Conservation (phyloP, 1,139 yeast genomes). For the Arxiozyma slooffiae region DNA sequence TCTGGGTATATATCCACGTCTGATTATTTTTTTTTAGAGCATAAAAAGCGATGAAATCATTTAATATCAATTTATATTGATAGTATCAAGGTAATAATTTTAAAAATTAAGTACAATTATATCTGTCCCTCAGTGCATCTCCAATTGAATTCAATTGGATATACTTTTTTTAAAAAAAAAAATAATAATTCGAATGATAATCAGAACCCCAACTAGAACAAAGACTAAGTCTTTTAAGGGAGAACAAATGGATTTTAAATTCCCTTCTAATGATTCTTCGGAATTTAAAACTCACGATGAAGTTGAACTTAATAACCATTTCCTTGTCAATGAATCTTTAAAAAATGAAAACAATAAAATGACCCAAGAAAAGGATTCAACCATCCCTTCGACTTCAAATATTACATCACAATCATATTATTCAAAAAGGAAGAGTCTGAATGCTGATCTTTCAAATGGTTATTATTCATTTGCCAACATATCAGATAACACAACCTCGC, state of each 20-base stretch:
- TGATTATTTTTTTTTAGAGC: too few species aligned
- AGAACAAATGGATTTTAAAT: conserved; percentile 26
- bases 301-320: conserved; percentile 22
- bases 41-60: background rate
- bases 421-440: background rate
- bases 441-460: conserved; percentile 22
- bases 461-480: conserved; percentile 31
- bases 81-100: too few species aligned
- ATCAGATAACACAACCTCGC: conserved; percentile 30
- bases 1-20: background rate
- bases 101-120: too few species aligned
- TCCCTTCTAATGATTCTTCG: conserved; percentile 18
- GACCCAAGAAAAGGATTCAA: background rate
- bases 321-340: conserved; percentile 18
- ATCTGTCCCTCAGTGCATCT: too few species aligned
- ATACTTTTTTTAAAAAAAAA: too few species aligned
- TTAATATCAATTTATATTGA: too few species aligned
- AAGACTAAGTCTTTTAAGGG: conserved; percentile 28
- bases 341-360: background rate
- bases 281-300: conserved; percentile 7
- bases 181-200: conserved; percentile 5
- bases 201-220: conserved; percentile 28
- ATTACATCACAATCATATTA: conserved; percentile 19
- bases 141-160: background rate
- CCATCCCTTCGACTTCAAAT: conserved; percentile 23